Percentiles rank a stretch among this genome's conserved stretches.
Conservation (phyloP, 305 asterid species). For the Fraxinus nigra region DNA sequence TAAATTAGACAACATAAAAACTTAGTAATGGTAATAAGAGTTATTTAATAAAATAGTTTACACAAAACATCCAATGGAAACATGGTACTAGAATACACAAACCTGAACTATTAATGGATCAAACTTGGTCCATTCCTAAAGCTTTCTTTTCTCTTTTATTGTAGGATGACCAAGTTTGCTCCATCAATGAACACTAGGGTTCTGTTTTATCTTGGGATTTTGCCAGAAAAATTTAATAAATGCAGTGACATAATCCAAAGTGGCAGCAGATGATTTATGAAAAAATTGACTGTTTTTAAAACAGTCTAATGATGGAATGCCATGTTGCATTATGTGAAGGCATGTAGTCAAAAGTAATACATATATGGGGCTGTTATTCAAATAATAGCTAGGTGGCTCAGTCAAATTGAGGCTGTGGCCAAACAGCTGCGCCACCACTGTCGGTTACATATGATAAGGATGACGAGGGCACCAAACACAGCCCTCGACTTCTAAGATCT, state of each 20-base stretch:
- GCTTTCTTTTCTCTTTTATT: constrained; percentile 14
- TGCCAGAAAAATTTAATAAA: neutral
- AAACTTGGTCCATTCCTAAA: constrained; percentile 67
- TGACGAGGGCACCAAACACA: constrained; percentile 78
- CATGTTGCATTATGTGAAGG: neutral
- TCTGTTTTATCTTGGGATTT: neutral
- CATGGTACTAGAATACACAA: constrained; percentile 19
- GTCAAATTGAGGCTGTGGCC: constrained; percentile 70
- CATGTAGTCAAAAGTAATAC: neutral
- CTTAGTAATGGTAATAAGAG: neutral
- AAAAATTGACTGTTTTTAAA: too few species aligned
- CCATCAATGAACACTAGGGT: constrained; percentile 38
- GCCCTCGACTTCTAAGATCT: constrained; percentile 71
- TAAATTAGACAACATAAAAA: neutral
- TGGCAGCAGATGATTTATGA: neutral
- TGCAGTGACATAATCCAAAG: neutral
- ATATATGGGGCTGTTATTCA: neutral
- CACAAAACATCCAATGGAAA: constrained; percentile 23
- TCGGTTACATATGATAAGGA: constrained; percentile 67
- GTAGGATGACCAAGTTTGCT: constrained; percentile 72
- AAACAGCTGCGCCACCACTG: constrained; percentile 55
- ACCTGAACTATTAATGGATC: constrained; percentile 53
- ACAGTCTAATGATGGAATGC: neutral
- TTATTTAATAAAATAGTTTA: neutral
- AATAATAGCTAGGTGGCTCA: constrained; percentile 32